Conservation (phyloP, 1,139 yeast genomes). For the Arxiozyma telluris region DNA sequence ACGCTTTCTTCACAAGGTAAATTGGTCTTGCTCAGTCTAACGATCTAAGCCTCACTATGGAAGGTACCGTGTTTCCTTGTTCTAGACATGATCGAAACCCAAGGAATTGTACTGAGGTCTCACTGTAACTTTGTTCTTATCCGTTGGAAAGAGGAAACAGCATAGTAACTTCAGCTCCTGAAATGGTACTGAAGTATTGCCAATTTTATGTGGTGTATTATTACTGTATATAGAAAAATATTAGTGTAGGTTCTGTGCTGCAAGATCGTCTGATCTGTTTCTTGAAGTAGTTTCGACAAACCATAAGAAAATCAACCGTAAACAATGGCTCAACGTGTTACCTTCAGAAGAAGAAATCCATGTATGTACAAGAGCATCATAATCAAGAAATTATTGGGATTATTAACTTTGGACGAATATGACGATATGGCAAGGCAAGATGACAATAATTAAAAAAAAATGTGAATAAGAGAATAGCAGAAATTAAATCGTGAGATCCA, state of each 20-base stretch:
- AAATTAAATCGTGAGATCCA: neutral
- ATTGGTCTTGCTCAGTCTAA: neutral
- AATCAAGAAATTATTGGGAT: too few species aligned
- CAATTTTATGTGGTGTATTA: neutral
- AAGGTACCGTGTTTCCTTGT: neutral
- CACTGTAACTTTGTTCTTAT: too few species aligned
- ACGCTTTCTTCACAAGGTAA: neutral
- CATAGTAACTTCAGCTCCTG: neutral
- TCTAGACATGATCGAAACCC: neutral
- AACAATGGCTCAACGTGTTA: slow-evolving; percentile 72
- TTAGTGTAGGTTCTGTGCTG: too few species aligned
- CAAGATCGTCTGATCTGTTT: too few species aligned
- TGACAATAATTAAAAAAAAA: too few species aligned
- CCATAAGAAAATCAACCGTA: slow-evolving; percentile 13
- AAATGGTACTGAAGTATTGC: neutral
- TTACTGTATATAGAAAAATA: neutral
- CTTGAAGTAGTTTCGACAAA: neutral
- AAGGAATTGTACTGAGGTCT: neutral
- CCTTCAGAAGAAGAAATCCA: slow-evolving; percentile 75
- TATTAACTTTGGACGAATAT: neutral
- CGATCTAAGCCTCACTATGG: neutral
- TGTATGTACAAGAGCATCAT: slow-evolving; percentile 41
- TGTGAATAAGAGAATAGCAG: neutral
- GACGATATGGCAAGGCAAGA: neutral
- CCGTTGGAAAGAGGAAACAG: neutral